Conservation (phyloP, 768 basidiomycete species). For the Leucogyrophana mollusca region DNA sequence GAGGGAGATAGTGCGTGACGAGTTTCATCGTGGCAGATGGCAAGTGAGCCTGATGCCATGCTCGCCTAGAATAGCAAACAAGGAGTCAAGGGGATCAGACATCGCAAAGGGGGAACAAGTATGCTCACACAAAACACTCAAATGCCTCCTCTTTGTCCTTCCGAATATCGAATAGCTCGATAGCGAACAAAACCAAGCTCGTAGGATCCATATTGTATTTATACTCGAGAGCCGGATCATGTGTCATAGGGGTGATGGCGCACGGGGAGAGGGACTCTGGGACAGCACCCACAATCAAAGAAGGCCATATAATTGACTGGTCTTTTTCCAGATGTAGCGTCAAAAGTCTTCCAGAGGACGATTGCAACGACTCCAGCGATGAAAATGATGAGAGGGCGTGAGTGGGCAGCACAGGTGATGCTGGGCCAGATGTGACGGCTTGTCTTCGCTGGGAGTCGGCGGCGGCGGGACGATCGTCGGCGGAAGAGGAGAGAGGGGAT, state of each 20-base stretch:
- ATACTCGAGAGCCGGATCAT: slow-evolving; percentile 49
- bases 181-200: slow-evolving; percentile 67
- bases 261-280: slow-evolving; percentile 58
- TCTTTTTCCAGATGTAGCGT: slow-evolving; percentile 82
- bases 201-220: slow-evolving; percentile 87
- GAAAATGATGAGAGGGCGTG: slow-evolving; percentile 71
- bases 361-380: slow-evolving; percentile 70
- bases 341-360: slow-evolving; percentile 61
- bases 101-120: not conserved
- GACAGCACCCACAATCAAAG: slow-evolving; percentile 70
- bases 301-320: slow-evolving; percentile 80
- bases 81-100: slow-evolving; percentile 4
- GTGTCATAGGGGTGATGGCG: slow-evolving; percentile 49
- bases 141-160: slow-evolving; percentile 77
- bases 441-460: slow-evolving; percentile 15
- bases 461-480: slow-evolving; percentile 41
- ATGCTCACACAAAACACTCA: slow-evolving; percentile 73
- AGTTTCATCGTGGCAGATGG: slow-evolving; percentile 79
- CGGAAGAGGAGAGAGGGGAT: slow-evolving; percentile 61
- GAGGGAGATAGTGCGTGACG: slow-evolving; percentile 68
- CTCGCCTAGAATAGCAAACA: slow-evolving; percentile 49
- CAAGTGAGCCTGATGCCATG: slow-evolving; percentile 76
- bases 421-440: slow-evolving; percentile 47
- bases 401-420: slow-evolving; percentile 54
- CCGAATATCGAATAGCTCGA: slow-evolving; percentile 73